Evolutionary conservation across 2,329 filamentous ascomycete genomes (phyloP).

Genomic region (Aspergillus aculeatinus): DNA sequence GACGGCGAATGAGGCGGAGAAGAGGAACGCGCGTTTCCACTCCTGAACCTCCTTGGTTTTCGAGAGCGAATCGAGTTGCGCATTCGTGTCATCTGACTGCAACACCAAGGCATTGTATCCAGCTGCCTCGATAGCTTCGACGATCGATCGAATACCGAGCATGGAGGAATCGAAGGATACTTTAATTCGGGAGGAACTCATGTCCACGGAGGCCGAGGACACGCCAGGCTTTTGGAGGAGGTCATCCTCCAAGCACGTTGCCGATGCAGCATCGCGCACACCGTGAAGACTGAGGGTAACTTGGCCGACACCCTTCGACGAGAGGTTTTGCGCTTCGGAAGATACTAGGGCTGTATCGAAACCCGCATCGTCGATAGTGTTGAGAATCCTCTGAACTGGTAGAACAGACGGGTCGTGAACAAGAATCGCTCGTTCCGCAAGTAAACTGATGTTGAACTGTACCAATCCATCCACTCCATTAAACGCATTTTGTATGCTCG

Average conservation of each 20-base stretch:
- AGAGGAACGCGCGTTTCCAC: slow-evolving; percentile 78
- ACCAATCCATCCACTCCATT: slow-evolving; percentile 71
- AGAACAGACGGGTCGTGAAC: slow-evolving; percentile 75
- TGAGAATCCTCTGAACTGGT: slow-evolving; percentile 69
- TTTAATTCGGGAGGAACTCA: slow-evolving; percentile 70
- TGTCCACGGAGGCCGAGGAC: slow-evolving; percentile 68
- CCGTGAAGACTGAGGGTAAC: slow-evolving; percentile 85
- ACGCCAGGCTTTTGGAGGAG: slow-evolving; percentile 69
- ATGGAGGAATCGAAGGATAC: slow-evolving; percentile 70
- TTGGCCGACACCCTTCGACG: slow-evolving; percentile 57
- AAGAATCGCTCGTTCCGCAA: slow-evolving; percentile 88
- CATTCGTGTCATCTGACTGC: slow-evolving; percentile 92
- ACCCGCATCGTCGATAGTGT: slow-evolving; percentile 83
- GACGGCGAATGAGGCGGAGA: slow-evolving; percentile 77
- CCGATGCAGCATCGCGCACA: slow-evolving; percentile 67
- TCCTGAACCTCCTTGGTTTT: slow-evolving; percentile 96
- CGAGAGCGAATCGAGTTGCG: slow-evolving; percentile 89
- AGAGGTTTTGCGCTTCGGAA: slow-evolving; percentile 62
- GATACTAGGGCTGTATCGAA: slow-evolving; percentile 85
- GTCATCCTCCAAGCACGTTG: slow-evolving; percentile 67
- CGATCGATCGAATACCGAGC: slow-evolving; percentile 77
- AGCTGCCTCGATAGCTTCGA: slow-evolving; percentile 75
- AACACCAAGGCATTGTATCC: slow-evolving; percentile 88
- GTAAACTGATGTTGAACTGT: slow-evolving; percentile 90
- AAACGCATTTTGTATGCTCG: slow-evolving; percentile 83